Evolutionary conservation across 371 early-diverging fungal genomes (phyloP), one percentile per base, ranked within the genome.

Genomic region (Apophysomyces variabilis): DNA sequence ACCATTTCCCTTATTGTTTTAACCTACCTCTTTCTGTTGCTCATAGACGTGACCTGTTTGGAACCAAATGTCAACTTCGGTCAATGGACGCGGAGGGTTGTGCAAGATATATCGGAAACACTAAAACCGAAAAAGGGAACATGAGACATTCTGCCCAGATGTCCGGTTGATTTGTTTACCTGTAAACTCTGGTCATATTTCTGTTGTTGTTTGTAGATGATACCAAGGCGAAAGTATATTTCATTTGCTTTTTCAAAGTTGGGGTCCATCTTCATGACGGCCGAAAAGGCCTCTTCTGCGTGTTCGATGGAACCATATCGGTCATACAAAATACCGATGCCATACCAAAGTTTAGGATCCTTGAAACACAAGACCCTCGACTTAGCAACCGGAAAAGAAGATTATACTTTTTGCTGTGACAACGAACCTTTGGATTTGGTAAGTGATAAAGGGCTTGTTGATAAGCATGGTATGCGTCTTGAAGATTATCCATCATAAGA

Each of bases 261-360:
- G 12, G 93, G 90, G 59, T 94, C 94, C 90, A 94, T 92, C 54
- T 86, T 79, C 84, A 94, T 88, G 13, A 92, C 99, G 6, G 96
- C 93, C 0, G 93, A 85, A 69, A 98, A 98, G 0, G 99, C 99
- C 70, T 97, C 97, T 78, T 98, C 98, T 6, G 99, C 99, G 73
- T 96, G 93, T 58, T 98, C 98, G 46, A 92, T 90, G 0, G 96
- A 95, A 4, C 96, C 96, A 70, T 95, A 98, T 13, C 98, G 91
- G 71, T 99, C 99, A 71, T 98, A 98, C 13, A 98, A 80, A 37
- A 97, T 97, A 13, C 98, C 99, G 54, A 98, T 96, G 37, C 98
- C 98, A 71, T 97, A 99, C 99, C 99, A 99, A 18, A 99, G 87
- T 70, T 96, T 97, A 1, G 99, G 96, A 66, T 97, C 98, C 89